Evolutionary conservation across 305 asterid species (phyloP), one percentile per base, ranked within the genome.

Genomic region (Ajuga reptans): DNA sequence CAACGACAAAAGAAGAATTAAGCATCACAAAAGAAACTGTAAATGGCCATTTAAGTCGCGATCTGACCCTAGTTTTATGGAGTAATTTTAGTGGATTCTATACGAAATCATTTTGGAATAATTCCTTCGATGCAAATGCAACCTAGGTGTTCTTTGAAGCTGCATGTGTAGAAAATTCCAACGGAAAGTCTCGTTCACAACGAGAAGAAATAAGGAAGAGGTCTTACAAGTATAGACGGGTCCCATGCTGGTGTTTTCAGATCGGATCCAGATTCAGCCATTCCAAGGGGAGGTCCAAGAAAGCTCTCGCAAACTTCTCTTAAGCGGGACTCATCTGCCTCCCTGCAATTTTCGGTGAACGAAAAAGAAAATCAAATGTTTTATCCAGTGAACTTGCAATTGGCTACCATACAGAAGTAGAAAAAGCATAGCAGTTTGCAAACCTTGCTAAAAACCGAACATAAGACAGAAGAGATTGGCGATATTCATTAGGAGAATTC

Each of bases 231-330:
- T 59, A 93, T 77, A 61, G 47, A 83, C 17, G 96, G 89, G 58
- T 90, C 96, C 98, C 98, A 93, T 9, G 83, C 79, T 18, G 83
- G 79, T 53, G 79, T 72, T 76, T 75, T 82, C 6, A 42, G 52
- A 49, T 79, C 81, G 17, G 85, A 73, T 43, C 81, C 72, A 46
- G 81, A 69, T 76, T 82, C 91, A 27, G 78, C 74, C 93, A 90
- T 90, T 69, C 99, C 97, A 14, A 80, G 75, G 5, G 99, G 99
- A 75, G 99, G 99, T 62, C 99, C 99, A 73, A 93, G 95, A 82
- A 90, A 93, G 83, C 83, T 89, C 84, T 90, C 97, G 49, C 99
- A 93, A 73, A 93, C 91, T 84, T 93, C 99, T 66, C 96, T 84
- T 77, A 93, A 66, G 15, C 99, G 96, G 64, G 87, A 82, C 74